Percentiles rank a stretch among this genome's conserved stretches.
phyloP scores from a whole-genome alignment of 192 early-diverging fungal genomes.

The Spizellomyces sp. region DNA sequence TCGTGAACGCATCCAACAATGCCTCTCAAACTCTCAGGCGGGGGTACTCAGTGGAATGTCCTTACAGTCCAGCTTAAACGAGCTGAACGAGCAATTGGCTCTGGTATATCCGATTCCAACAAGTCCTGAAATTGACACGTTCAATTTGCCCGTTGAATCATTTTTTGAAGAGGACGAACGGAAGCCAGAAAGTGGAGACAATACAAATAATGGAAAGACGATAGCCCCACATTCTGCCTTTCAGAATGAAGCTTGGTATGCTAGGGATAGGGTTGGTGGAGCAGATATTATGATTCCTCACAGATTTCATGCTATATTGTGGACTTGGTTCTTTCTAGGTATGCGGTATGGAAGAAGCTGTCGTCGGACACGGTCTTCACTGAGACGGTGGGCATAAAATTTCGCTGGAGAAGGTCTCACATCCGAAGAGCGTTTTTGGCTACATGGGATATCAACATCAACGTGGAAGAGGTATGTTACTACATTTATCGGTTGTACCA shows the following conservation, averaged over 20 bases:
- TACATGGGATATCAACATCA: conserved; percentile 33
- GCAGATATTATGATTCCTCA: too few relatives aligned
- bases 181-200: conserved; percentile 1
- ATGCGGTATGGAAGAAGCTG: conserved; percentile 31
- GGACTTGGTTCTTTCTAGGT: conserved; percentile 21
- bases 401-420: conserved; percentile 50
- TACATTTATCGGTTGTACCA: too few relatives aligned
- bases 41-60: too few relatives aligned
- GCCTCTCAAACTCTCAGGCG: too few relatives aligned
- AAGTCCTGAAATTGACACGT: too few relatives aligned
- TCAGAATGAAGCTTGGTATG: conserved; percentile 26
- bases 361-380: conserved; percentile 38
- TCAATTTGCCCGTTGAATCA: not conserved
- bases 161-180: conserved; percentile 2
- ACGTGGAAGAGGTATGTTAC: conserved; percentile 30
- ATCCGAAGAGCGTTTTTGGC: conserved; percentile 40
- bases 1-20: too few relatives aligned
- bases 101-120: too few relatives aligned
- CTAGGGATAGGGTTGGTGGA: not conserved
- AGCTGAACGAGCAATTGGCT: too few relatives aligned
- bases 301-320: too few relatives aligned
- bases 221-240: conserved; percentile 30
- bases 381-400: conserved; percentile 31
- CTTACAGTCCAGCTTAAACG: too few relatives aligned
- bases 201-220: conserved; percentile 16